These are phyloP conservation scores for Ogataea nonfermentans DNA, from an alignment of 805 yeast genomes.

Conservation along the genomic window DNA sequence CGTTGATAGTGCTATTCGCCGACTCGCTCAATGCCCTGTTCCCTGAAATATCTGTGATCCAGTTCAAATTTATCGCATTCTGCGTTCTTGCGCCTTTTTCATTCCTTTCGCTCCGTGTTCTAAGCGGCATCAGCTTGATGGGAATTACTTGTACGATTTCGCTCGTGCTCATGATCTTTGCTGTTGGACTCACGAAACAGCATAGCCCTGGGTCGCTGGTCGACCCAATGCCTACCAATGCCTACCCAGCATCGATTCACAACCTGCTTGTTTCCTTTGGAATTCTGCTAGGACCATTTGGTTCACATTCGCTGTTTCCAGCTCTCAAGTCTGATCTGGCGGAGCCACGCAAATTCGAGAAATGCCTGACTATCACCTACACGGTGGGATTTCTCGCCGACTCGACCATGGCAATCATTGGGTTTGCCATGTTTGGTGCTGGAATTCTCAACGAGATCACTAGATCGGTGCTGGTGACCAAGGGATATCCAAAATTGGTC, in stretches of 20 bases:
- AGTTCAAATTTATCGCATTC: conserved; percentile 67
- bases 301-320: conserved; percentile 84
- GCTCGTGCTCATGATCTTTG: conserved; percentile 43
- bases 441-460: conserved; percentile 71
- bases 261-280: conserved; percentile 54
- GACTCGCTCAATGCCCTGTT: conserved; percentile 76
- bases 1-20: conserved; percentile 77
- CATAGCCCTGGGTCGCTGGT: conserved; percentile 54
- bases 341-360: conserved; percentile 59
- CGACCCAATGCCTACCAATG: conserved; percentile 43
- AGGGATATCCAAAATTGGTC: conserved; percentile 66
- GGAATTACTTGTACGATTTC: conserved; percentile 58
- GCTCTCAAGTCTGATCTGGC: conserved; percentile 74
- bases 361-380: conserved; percentile 55
- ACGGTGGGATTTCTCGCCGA: conserved; percentile 58
- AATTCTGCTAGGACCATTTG: conserved; percentile 74
- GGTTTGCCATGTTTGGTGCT: conserved; percentile 79
- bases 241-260: conserved; percentile 38
- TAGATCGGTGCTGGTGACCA: conserved; percentile 63
- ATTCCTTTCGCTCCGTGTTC: conserved; percentile 52
- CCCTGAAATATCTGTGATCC: conserved; percentile 49
- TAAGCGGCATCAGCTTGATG: conserved; percentile 52
- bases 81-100: conserved; percentile 77
- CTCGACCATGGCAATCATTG: conserved; percentile 58
- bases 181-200: conserved; percentile 45